phyloP scores from a whole-genome alignment of 768 basidiomycete species.

The Butyriboletus loyo region DNA sequence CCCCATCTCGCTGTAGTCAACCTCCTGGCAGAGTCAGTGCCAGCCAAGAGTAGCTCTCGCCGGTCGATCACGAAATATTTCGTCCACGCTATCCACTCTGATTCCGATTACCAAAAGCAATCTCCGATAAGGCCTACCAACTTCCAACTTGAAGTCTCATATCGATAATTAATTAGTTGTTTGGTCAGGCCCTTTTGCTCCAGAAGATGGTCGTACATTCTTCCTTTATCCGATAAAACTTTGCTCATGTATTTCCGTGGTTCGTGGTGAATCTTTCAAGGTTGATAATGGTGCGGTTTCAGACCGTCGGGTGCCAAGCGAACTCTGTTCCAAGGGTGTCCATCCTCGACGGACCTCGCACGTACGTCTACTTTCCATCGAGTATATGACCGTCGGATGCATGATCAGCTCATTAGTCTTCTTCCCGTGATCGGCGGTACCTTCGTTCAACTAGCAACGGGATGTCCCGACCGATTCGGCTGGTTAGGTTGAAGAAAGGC shows the following conservation, averaged over 20 bases:
- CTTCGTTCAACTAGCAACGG: conserved; percentile 1
- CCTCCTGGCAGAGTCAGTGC: too few relatives aligned
- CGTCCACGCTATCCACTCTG: neutral
- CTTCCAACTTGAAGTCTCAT: neutral
- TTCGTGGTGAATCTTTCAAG: neutral
- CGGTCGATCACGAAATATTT: neutral
- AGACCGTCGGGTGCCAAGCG: neutral
- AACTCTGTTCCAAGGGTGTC: neutral
- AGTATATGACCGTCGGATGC: neutral
- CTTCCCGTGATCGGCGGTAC: conserved; percentile 26
- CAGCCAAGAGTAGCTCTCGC: neutral
- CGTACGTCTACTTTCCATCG: neutral
- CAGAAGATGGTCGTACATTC: neutral
- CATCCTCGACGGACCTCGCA: neutral
- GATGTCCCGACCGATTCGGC: conserved; percentile 19
- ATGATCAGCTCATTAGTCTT: neutral
- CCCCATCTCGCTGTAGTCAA: too few relatives aligned
- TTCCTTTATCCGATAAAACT: neutral
- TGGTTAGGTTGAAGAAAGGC: neutral
- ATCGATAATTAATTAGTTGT: too few relatives aligned
- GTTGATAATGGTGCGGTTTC: neutral
- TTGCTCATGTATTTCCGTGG: neutral
- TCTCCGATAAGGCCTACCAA: neutral
- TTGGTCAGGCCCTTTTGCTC: too few relatives aligned
- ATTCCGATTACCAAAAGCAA: neutral